Conservation (phyloP, 225 moss, liverwort and hornwort genomes). For the Pleurozium schreberi region DNA sequence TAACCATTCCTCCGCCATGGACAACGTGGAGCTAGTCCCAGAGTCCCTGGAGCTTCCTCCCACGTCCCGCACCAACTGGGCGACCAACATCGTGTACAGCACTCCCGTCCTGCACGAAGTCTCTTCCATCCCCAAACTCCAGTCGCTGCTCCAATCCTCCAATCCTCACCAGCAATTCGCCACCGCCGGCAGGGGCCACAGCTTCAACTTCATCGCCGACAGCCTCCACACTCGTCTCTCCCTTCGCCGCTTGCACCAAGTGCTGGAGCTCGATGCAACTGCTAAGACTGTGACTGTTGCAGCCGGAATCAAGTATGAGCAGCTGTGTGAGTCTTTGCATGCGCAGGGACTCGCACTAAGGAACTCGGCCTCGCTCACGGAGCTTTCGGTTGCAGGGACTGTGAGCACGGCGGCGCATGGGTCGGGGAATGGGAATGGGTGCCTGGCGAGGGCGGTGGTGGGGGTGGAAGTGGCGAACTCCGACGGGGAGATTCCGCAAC, state of each 20-base stretch:
- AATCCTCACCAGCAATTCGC: slow-evolving; percentile 7
- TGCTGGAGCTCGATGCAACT: slow-evolving; percentile 10
- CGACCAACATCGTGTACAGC: slow-evolving; percentile 37
- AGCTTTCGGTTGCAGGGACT: slow-evolving; percentile 50
- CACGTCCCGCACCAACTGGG: slow-evolving; percentile 35
- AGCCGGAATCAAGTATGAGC: slow-evolving; percentile 31
- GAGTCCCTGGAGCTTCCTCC: neutral
- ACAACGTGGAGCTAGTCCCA: slow-evolving; percentile 3
- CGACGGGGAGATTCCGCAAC: slow-evolving; percentile 15
- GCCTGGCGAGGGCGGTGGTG: slow-evolving; percentile 26
- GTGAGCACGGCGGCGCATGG: slow-evolving; percentile 48
- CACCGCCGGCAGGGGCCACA: slow-evolving; percentile 38
- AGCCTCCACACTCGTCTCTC: slow-evolving; percentile 30
- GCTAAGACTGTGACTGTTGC: slow-evolving; percentile 28
- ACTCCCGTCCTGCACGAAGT: slow-evolving; percentile 28
- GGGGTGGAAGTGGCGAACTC: slow-evolving; percentile 26
- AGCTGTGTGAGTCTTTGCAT: slow-evolving; percentile 28
- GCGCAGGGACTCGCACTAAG: slow-evolving; percentile 30
- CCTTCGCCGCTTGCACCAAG: slow-evolving; percentile 18
- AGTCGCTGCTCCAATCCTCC: slow-evolving; percentile 10
- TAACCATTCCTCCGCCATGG: neutral
- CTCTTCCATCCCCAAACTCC: slow-evolving; percentile 25
- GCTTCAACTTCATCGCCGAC: slow-evolving; percentile 53
- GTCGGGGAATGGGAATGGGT: slow-evolving; percentile 31
- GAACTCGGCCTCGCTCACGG: slow-evolving; percentile 54